Percentiles rank a stretch among this genome's conserved stretches.
These are phyloP conservation scores for Begonia peltatifolia DNA, from an alignment of 306 rosid species.

Conservation along the genomic window DNA sequence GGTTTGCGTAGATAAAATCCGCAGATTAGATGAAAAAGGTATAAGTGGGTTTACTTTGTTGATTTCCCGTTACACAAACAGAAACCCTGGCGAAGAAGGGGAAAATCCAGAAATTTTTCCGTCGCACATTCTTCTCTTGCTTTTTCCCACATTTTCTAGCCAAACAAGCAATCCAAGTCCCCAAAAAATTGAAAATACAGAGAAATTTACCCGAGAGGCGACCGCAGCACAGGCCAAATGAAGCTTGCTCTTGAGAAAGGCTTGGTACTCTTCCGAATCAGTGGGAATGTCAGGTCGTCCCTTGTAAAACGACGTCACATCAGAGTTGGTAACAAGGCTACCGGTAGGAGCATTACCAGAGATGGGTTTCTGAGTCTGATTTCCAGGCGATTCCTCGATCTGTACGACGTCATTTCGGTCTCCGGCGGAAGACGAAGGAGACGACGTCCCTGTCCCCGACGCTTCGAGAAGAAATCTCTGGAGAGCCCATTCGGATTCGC, in stretches of 20 bases:
- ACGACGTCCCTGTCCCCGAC: constrained; percentile 19
- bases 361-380: neutral
- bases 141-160: no score
- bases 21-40: no score
- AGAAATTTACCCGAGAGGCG: constrained; percentile 48
- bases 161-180: no score
- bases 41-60: no score
- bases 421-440: constrained; percentile 22
- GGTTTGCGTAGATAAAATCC: no score
- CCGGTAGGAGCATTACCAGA: no score
- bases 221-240: constrained; percentile 85
- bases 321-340: neutral
- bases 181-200: neutral
- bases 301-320: neutral
- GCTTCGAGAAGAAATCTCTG: constrained; percentile 55
- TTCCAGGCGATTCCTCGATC: constrained; percentile 11
- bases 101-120: no score
- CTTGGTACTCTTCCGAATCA: constrained; percentile 45
- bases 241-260: constrained; percentile 77
- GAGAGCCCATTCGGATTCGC: constrained; percentile 88
- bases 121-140: no score
- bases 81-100: no score
- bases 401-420: constrained; percentile 16
- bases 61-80: no score
- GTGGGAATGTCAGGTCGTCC: constrained; percentile 14